Evolutionary conservation across 441 rosid genomes (phyloP).

Genomic region (Eruca vesicaria): DNA sequence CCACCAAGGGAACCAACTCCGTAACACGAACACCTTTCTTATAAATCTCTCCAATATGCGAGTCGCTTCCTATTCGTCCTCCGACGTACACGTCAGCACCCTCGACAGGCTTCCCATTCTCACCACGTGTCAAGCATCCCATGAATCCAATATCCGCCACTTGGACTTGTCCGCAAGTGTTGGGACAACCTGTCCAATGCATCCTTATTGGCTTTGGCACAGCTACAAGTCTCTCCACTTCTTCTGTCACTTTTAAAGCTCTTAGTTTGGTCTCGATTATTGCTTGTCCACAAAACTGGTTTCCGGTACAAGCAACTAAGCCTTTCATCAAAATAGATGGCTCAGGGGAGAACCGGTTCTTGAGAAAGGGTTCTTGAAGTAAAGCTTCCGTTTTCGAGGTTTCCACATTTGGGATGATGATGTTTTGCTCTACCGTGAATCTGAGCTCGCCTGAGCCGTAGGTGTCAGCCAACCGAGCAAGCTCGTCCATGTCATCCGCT

Average conservation of each 20-base stretch:
- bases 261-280: slow-evolving; percentile 92
- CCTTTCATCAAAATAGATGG: slow-evolving; percentile 89
- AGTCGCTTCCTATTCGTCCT: slow-evolving; percentile 83
- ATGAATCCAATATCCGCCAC: slow-evolving; percentile 96
- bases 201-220: slow-evolving; percentile 65
- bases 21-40: slow-evolving; percentile 86
- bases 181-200: slow-evolving; percentile 99
- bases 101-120: slow-evolving; percentile 67
- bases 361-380: slow-evolving; percentile 63
- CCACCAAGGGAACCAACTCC: slow-evolving; percentile 77
- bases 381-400: slow-evolving; percentile 71
- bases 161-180: slow-evolving; percentile 86
- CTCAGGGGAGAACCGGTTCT: slow-evolving; percentile 60
- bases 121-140: slow-evolving; percentile 93
- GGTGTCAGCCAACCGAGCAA: slow-evolving; percentile 62
- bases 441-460: slow-evolving; percentile 89
- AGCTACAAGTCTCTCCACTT: slow-evolving; percentile 71
- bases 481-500: slow-evolving; percentile 91
- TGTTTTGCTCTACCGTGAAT: slow-evolving; percentile 88
- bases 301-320: slow-evolving; percentile 90
- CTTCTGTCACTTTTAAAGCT: slow-evolving; percentile 82
- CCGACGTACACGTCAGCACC: slow-evolving; percentile 86
- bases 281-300: slow-evolving; percentile 90
- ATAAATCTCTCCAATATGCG: slow-evolving; percentile 74
- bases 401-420: slow-evolving; percentile 77